Conservation (phyloP, 148 eudicot genomes). For the Beta vulgaris region DNA sequence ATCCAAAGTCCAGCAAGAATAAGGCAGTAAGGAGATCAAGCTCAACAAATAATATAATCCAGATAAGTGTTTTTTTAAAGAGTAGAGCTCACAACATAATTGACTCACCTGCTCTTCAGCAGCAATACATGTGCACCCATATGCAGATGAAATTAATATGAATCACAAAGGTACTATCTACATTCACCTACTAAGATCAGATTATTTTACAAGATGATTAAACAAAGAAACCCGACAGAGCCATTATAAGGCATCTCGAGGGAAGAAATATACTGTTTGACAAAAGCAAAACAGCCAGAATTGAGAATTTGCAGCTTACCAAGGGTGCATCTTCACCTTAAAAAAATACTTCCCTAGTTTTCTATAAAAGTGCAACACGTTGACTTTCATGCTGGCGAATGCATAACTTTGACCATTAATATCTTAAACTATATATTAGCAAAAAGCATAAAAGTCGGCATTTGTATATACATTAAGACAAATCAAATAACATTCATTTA, state of each 20-base stretch:
- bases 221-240: conserved; percentile 18
- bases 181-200: conserved; percentile 20
- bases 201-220: conserved; percentile 14
- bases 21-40: conserved; percentile 4
- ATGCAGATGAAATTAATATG: conserved; percentile 28
- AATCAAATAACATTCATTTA: too few species aligned
- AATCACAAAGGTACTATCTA: conserved; percentile 1
- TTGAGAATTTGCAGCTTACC: conserved; percentile 14
- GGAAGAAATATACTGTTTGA: background rate
- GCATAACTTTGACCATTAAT: too few species aligned
- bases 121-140: conserved; percentile 49
- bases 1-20: conserved; percentile 17
- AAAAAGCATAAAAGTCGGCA: too few species aligned
- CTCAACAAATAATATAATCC: conserved; percentile 11
- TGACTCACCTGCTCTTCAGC: conserved; percentile 26
- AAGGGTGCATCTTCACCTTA: too few species aligned
- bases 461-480: too few species aligned
- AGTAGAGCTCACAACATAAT: conserved; percentile 21
- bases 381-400: too few species aligned
- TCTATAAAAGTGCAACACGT: too few species aligned
- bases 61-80: background rate
- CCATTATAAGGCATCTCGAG: conserved; percentile 19
- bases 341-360: too few species aligned
- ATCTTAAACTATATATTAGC: too few species aligned
- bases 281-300: conserved; percentile 17